Conservation (phyloP, 805 yeast genomes). For the Ogataea zsoltii region DNA sequence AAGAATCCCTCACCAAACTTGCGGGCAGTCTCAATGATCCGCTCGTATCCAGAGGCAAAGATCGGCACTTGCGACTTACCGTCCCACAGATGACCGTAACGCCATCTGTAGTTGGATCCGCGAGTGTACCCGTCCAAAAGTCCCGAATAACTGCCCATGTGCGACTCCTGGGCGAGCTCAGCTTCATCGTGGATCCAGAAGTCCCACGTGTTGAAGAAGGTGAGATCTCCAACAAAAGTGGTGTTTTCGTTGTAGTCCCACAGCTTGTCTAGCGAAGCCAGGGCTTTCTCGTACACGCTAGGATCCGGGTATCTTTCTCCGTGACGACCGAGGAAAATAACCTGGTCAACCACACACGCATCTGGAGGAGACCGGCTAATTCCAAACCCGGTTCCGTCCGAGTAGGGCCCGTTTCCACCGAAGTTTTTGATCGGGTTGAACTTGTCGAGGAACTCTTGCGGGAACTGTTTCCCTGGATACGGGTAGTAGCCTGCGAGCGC, state of each 20-base stretch:
- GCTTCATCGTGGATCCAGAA: conserved; percentile 24
- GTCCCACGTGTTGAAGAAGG: conserved; percentile 48
- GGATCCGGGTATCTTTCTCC: conserved; percentile 56
- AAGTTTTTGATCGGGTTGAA: conserved; percentile 48
- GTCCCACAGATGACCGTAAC: conserved; percentile 49
- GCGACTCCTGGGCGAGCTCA: conserved; percentile 45
- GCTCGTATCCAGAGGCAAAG: conserved; percentile 52
- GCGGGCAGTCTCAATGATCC: conserved; percentile 53
- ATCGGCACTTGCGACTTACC: conserved; percentile 41
- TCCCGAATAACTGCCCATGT: conserved; percentile 52
- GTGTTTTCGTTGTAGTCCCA: conserved; percentile 13
- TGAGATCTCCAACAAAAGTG: conserved; percentile 43
- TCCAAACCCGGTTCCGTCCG: conserved; percentile 52
- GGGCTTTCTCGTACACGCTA: conserved; percentile 18
- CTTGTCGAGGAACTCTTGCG: conserved; percentile 37
- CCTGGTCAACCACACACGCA: conserved; percentile 54
- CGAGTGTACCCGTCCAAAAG: conserved; percentile 44
- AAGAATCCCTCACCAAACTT: conserved; percentile 59
- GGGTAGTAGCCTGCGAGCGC: conserved; percentile 3
- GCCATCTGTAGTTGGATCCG: conserved; percentile 49
- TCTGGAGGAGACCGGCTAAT: conserved; percentile 52
- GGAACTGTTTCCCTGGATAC: conserved; percentile 22
- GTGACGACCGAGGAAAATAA: conserved; percentile 52
- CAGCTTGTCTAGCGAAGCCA: conserved; percentile 10
- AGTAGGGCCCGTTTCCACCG: conserved; percentile 57